Evolutionary conservation across 805 yeast species (phyloP).

Genomic region (Saturnispora serradocipensis): DNA sequence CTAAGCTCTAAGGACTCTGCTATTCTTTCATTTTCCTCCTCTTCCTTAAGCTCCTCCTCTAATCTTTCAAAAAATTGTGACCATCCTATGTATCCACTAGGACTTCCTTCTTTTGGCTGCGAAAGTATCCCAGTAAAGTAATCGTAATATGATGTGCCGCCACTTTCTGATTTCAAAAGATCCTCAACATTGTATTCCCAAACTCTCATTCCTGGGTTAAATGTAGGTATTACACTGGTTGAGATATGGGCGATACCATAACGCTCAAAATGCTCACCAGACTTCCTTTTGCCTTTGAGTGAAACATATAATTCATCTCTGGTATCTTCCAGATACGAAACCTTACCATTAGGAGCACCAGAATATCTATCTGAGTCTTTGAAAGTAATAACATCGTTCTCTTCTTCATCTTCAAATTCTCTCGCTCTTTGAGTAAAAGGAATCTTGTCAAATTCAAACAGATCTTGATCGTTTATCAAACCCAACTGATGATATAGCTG

Average conservation of each 20-base stretch:
- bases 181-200: conserved; percentile 69
- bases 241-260: conserved; percentile 63
- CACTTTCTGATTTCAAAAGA: not conserved
- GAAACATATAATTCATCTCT: conserved; percentile 45
- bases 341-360: conserved; percentile 64
- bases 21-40: conserved; percentile 7
- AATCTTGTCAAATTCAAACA: not conserved
- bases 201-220: conserved; percentile 71
- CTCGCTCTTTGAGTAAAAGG: conserved; percentile 3
- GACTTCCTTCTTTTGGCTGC: conserved; percentile 25
- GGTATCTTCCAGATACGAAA: conserved; percentile 49
- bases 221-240: conserved; percentile 75
- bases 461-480: conserved; percentile 2
- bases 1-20: conserved; percentile 6
- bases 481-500: conserved; percentile 8
- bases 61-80: conserved; percentile 8
- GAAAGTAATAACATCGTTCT: conserved; percentile 15
- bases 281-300: conserved; percentile 36
- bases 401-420: conserved; percentile 19
- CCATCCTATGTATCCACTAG: conserved; percentile 11
- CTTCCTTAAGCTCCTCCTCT: conserved; percentile 6
- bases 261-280: conserved; percentile 41
- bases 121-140: conserved; percentile 22
- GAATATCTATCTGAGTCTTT: conserved; percentile 33
- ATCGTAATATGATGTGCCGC: not conserved